phyloP scores from a whole-genome alignment of 1,284 basidiomycete genomes.

The Fomitiporia mediterranea region DNA sequence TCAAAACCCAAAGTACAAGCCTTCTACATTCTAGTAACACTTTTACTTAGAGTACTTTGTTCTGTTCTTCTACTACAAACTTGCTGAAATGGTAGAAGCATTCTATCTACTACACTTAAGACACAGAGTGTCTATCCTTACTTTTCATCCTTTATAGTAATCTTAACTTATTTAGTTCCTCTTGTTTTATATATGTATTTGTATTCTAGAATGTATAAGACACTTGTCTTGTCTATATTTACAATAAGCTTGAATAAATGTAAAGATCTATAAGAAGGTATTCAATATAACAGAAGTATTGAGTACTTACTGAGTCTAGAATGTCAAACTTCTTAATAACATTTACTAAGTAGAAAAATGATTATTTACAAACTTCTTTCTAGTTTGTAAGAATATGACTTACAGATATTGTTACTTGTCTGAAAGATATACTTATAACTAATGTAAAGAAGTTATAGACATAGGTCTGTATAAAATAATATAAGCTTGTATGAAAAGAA shows the following conservation, averaged over 20 bases:
- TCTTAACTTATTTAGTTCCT: conserved; percentile 31
- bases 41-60: conserved; percentile 24
- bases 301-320: conserved; percentile 14
- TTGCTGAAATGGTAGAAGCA: conserved; percentile 30
- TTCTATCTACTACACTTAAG: conserved; percentile 27
- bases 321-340: background rate
- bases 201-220: conserved; percentile 28
- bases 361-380: background rate
- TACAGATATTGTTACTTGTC: no score
- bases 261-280: background rate
- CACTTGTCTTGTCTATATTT: conserved; percentile 38
- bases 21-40: conserved; percentile 23
- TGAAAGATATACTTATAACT: no score
- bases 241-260: conserved; percentile 25
- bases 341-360: background rate
- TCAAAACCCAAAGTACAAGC: conserved; percentile 27
- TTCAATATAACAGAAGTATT: conserved; percentile 5
- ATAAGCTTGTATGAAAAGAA: no score
- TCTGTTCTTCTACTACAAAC: conserved; percentile 28
- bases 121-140: conserved; percentile 33
- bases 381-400: background rate
- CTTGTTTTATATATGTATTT: conserved; percentile 29
- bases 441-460: no score
- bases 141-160: conserved; percentile 34
- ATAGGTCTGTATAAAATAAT: no score